A percentile compares a stretch with the other conserved stretches of the same genome.
These are phyloP conservation scores for Pterocarpus macrocarpus DNA, from an alignment of 306 rosid species.

Conservation along the genomic window DNA sequence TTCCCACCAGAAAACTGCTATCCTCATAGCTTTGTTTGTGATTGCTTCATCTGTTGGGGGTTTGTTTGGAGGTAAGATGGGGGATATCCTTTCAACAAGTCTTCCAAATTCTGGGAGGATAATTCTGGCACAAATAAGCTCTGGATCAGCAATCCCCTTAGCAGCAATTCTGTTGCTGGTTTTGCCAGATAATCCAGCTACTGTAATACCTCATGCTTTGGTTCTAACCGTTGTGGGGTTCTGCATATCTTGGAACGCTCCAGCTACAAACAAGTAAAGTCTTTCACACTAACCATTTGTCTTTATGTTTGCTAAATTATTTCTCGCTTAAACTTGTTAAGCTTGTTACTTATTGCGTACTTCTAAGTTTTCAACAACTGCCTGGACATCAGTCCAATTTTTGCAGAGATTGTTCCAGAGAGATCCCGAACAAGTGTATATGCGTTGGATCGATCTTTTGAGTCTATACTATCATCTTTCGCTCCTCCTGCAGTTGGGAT, in stretches of 20 bases:
- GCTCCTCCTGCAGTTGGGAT: slow-evolving; percentile 83
- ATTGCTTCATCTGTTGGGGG: slow-evolving; percentile 83
- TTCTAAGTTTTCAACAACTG: slow-evolving; percentile 26
- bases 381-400: slow-evolving; percentile 72
- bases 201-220: slow-evolving; percentile 61
- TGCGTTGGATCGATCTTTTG: slow-evolving; percentile 83
- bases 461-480: slow-evolving; percentile 77
- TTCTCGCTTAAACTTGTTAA: neutral
- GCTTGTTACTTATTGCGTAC: neutral
- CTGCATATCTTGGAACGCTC: slow-evolving; percentile 80
- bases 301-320: neutral
- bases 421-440: slow-evolving; percentile 74
- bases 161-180: slow-evolving; percentile 69
- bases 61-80: slow-evolving; percentile 91
- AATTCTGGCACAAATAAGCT: slow-evolving; percentile 88
- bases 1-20: slow-evolving; percentile 79
- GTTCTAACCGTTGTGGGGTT: slow-evolving; percentile 70
- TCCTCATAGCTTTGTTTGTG: slow-evolving; percentile 78
- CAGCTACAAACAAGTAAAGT: slow-evolving; percentile 87
- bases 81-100: slow-evolving; percentile 76
- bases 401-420: slow-evolving; percentile 90
- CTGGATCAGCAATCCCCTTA: slow-evolving; percentile 82
- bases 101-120: slow-evolving; percentile 91
- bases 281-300: slow-evolving; percentile 30
- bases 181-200: slow-evolving; percentile 64